A percentile compares a stretch with the other conserved stretches of the same genome.
Evolutionary conservation across 2,329 filamentous ascomycete species (phyloP).

Genomic region (Talaromyces piceae): DNA sequence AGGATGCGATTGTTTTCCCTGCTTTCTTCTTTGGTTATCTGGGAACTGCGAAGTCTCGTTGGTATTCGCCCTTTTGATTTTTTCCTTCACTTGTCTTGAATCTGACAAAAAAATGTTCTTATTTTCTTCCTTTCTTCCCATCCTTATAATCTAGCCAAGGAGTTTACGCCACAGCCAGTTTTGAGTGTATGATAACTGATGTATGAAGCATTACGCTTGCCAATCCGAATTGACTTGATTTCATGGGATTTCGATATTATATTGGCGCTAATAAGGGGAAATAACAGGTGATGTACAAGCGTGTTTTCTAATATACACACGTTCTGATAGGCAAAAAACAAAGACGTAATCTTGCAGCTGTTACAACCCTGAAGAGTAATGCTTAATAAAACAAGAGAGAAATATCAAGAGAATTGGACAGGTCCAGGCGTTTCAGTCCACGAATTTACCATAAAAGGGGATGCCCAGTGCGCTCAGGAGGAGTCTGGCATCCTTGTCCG

Average conservation of each 20-base stretch:
- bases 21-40: too few species aligned
- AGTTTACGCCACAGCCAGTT: too few species aligned
- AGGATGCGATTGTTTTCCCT: too few species aligned
- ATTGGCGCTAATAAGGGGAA: background rate
- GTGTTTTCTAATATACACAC: background rate
- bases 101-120: background rate
- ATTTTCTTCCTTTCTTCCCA: background rate
- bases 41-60: too few species aligned
- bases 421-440: slow-evolving; percentile 41
- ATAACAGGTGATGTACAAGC: background rate
- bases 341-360: background rate
- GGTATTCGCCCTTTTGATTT: too few species aligned
- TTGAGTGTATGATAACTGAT: background rate
- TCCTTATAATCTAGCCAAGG: too few species aligned
- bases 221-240: background rate
- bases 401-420: background rate
- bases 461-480: slow-evolving; percentile 65
- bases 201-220: background rate
- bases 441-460: slow-evolving; percentile 72
- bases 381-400: background rate
- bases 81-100: too few species aligned
- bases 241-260: background rate
- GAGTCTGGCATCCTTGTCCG: slow-evolving; percentile 75
- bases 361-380: too few species aligned
- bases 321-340: background rate